Base-by-base conservation (phyloP, 2,329 filamentous ascomycete genomes). In the Diaporthe destruens region DNA sequence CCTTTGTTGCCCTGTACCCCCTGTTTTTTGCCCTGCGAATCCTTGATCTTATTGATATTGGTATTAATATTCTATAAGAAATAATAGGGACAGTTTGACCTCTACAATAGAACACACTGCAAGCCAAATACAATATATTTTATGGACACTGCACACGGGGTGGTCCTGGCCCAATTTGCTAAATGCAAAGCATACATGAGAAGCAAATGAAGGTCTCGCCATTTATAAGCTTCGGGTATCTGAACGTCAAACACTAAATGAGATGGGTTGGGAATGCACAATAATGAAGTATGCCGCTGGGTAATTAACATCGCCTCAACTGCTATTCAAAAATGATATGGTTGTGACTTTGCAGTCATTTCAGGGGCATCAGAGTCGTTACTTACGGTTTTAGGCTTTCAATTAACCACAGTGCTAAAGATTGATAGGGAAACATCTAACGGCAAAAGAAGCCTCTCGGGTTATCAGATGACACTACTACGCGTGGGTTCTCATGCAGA, bases 101-200 rank as follows among this genome's bases (percentile, higher is more conserved):
- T 69, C n/a, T 69, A 51, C 44, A 59, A 69, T 20, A 54, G 54
- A 25, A 59, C 67, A 12, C 20, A 12, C 20, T 59, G 54, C 39
- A 29, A 59, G 67, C 3, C 32, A n/a, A 42, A 69, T 54, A 51
- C 39, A 8, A 32, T 51, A 18, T 59, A 69, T 34, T 29, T 69
- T 1, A 51, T n/a, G n/a, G 25, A 69, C 6, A 20, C 20, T 11
- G 54, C 67, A 18, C 67, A 69, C 32, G 51, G 42, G 67, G n/a
- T 59, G 67, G 54, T 18, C 49, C 42, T 5, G 67, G 67, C 16
- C 54, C 54, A 7, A 42, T 69, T 20, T 54, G 42, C 12, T 69
- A 29, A 8, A 42, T 69, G 20, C 54, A 69, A 39, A 23, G 25
- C 8, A 25, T 23, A 8, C 14, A 59, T 3, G 23, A 18, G 29